Evolutionary conservation across 805 yeast species (phyloP), one percentile per base, ranked within the genome.

Genomic region (Teunomyces atbi): DNA sequence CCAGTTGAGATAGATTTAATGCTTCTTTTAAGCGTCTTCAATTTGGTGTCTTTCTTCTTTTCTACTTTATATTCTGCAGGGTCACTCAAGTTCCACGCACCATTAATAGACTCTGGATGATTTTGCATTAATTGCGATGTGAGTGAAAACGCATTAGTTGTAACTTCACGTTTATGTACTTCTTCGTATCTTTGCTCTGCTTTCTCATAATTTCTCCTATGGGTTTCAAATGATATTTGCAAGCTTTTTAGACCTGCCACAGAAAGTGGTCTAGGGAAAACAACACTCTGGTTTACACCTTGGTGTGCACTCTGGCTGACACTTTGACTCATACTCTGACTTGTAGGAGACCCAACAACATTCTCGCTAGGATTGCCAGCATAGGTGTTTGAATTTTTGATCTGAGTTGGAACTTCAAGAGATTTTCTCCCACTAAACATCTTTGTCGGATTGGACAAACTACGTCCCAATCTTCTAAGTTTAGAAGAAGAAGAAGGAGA

Each of bases 201-300:
- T 4, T 58, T 66, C 6, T 59, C 61, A 7, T 53, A 45, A 8
- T 52, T 52, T 16, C 53, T 53, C 8, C 53, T 55, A 7, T 66
- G 53, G 1, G 70, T 59, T 37, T 68, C 69, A 52, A 71, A 58
- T 0, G 63, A 53, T 64, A 70, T 69, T 21, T 66, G 58, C 36
- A 70, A 50, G 37, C 58, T 65, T 46, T 59, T 64, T 7, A 72
- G 53, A 1, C 68, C 68, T 34, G 54, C 52, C 1, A 67, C 45
- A 1, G 74, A 64, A 13, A 71, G 54, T 1, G 66, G 66, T 12
- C 64, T 56, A 0, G 77, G 77, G 15, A 70, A 51, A 32, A 48
- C 41, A 19, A 58, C 26, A 37, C 47, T 50, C 26, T 23, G 26
- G 11, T 23, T 23, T 23, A 4, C 3, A 23, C 26, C 11, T 23